Percentiles rank a stretch among this genome's conserved stretches.
These are phyloP conservation scores for Colletotrichum ledebouriae DNA, from an alignment of 2,329 filamentous ascomycete species.

Conservation along the genomic window DNA sequence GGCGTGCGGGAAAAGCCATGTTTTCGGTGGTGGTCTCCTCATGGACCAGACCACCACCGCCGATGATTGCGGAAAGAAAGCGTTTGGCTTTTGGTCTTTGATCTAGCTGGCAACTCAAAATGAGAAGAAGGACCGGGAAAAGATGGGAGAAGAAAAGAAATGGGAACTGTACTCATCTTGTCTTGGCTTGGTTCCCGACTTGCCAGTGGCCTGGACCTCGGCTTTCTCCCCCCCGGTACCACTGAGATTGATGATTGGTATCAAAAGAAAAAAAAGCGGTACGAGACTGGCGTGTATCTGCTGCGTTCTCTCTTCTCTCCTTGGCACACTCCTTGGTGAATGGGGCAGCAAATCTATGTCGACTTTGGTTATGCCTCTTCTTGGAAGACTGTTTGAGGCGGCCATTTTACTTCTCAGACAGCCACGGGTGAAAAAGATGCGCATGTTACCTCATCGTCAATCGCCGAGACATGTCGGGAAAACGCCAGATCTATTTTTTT, in stretches of 20 bases:
- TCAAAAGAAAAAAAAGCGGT: constrained; percentile 10
- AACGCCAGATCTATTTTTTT: background rate
- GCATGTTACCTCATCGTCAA: constrained; percentile 4
- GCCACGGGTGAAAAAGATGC: background rate
- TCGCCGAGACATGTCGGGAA: constrained; percentile 19
- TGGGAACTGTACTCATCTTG: background rate
- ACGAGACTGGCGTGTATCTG: background rate
- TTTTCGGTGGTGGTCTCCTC: no score
- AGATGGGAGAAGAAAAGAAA: constrained; percentile 25
- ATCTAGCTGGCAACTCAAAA: no score
- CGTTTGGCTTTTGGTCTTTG: no score
- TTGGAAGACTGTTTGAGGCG: background rate
- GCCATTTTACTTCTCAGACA: background rate
- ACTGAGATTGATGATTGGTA: background rate
- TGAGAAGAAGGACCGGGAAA: no score
- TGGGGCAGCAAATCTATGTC: no score
- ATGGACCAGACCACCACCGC: no score
- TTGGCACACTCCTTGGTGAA: no score
- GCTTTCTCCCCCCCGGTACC: background rate
- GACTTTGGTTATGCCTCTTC: no score
- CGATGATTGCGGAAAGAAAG: no score
- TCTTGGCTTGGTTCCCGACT: constrained; percentile 6
- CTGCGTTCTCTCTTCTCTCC: constrained; percentile 33
- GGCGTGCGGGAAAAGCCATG: no score
- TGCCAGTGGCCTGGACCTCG: background rate